Evolutionary conservation across 805 yeast species (phyloP), one percentile per base, ranked within the genome.

Genomic region (Saturnispora silvae): DNA sequence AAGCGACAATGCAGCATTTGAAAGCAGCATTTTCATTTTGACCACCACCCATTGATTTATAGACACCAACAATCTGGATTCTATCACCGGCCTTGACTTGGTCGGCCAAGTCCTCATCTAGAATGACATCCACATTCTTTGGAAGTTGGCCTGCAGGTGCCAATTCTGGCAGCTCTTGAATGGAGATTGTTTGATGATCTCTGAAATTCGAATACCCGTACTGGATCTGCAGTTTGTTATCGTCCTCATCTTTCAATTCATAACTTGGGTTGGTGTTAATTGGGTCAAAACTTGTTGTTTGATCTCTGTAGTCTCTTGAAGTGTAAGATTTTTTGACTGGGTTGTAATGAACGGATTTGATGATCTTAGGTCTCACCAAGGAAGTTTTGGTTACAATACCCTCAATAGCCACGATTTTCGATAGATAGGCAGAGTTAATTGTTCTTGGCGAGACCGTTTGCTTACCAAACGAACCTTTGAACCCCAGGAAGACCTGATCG

Each of bases 91-190:
- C 97, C 56, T 92, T 92, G 33, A 83, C 81, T 39, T 61, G 64
- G 56, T 92, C 98, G 3, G 92, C 97, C 45, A 92, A 67, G 55
- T 92, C 98, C 52, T 87, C 96, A 57, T 89, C 96, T 50, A 92
- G 63, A n/a, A 89, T 74, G 18, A 89, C 81, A 53, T 92, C 98
- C 25, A 92, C 71, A 3, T 95, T 78, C 51, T 97, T 70, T 25
- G 98, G 98, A 45, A 92, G 67, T 61, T 89, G 97, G 40, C 98
- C 98, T 1, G 97, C 94, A 13, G 97, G 98, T 1, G 97, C 96
- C 45, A 79, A 69, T 62, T 92, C 97, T 1, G 98, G 97, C 84
- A 92, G 83, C 63, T 92, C 98, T 59, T 92, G 98, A 26, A 92
- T 80, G 0, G 96, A 75, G 26, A 92, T 71, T 28, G 85, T 81